Evolutionary conservation across 2,329 filamentous ascomycete species (phyloP).

Genomic region (Penicillium sp.): DNA sequence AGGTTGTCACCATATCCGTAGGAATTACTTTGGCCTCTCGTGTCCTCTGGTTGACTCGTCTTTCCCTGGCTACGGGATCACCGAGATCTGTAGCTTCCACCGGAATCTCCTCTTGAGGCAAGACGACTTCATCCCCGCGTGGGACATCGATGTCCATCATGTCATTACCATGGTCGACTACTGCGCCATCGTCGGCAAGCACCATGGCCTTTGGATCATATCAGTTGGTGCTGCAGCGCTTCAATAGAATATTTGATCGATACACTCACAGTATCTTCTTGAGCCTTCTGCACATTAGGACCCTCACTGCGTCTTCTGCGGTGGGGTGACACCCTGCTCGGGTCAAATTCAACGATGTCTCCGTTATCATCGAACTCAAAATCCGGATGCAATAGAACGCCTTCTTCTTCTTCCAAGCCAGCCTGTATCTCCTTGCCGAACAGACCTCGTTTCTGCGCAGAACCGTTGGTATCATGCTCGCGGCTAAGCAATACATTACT

Average conservation of each 20-base stretch:
- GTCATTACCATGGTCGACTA: neutral
- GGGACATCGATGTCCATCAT: neutral
- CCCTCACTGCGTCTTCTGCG: constrained; percentile 8
- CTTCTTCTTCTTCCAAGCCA: constrained; percentile 39
- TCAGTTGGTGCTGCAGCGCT: neutral
- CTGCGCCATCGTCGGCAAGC: neutral
- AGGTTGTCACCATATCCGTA: constrained; percentile 47
- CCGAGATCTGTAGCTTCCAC: neutral
- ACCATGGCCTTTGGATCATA: neutral
- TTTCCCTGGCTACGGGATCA: constrained; percentile 15
- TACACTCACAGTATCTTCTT: constrained; percentile 5
- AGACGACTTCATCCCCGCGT: neutral
- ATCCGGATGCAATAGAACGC: constrained; percentile 49
- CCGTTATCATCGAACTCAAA: constrained; percentile 61
- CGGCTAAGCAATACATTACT: constrained; percentile 38
- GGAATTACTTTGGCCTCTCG: constrained; percentile 40
- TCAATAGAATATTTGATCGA: neutral
- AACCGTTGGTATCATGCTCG: constrained; percentile 41
- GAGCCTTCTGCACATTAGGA: neutral
- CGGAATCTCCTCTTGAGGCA: neutral
- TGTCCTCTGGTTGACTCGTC: constrained; percentile 25
- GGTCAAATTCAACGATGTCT: constrained; percentile 49
- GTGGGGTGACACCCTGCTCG: constrained; percentile 8
- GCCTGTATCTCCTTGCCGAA: constrained; percentile 24
- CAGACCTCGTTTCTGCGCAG: constrained; percentile 28